Conservation (phyloP, 306 rosid genomes). For the Vigna mungo region DNA sequence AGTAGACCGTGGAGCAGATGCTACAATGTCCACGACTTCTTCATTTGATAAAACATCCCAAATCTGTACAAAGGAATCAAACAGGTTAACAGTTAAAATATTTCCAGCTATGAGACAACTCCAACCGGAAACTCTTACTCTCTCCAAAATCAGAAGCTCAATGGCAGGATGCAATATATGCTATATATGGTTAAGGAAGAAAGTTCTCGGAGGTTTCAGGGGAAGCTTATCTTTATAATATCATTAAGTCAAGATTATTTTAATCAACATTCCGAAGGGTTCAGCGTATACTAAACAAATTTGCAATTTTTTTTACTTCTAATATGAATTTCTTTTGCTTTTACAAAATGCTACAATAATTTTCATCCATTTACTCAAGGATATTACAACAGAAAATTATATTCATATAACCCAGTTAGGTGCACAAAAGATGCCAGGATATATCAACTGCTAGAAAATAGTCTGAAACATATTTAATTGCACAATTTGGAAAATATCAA, state of each 20-base stretch:
- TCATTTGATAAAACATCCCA: slow-evolving; percentile 92
- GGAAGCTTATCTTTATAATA: neutral
- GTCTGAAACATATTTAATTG: neutral
- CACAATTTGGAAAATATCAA: neutral
- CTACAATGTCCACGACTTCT: slow-evolving; percentile 87
- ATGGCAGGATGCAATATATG: neutral
- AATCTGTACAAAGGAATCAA: slow-evolving; percentile 52
- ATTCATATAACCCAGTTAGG: slow-evolving; percentile 4
- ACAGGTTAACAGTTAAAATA: slow-evolving; percentile 24
- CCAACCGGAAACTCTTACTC: neutral
- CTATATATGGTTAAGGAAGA: neutral
- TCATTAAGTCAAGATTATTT: neutral
- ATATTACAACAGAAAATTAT: neutral
- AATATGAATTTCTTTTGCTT: neutral
- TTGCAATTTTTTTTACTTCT: neutral
- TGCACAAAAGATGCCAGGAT: neutral
- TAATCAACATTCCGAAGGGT: neutral
- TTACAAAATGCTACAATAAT: neutral
- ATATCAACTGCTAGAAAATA: neutral
- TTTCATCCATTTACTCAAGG: neutral
- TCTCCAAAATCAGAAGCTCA: neutral
- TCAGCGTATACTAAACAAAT: neutral
- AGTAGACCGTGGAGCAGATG: slow-evolving; percentile 61
- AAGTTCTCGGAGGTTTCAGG: neutral
- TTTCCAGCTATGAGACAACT: slow-evolving; percentile 12